Percentiles rank a stretch among this genome's conserved stretches.
phyloP scores from a whole-genome alignment of 2,329 filamentous ascomycete genomes.

The Helicocarpus griseus region DNA sequence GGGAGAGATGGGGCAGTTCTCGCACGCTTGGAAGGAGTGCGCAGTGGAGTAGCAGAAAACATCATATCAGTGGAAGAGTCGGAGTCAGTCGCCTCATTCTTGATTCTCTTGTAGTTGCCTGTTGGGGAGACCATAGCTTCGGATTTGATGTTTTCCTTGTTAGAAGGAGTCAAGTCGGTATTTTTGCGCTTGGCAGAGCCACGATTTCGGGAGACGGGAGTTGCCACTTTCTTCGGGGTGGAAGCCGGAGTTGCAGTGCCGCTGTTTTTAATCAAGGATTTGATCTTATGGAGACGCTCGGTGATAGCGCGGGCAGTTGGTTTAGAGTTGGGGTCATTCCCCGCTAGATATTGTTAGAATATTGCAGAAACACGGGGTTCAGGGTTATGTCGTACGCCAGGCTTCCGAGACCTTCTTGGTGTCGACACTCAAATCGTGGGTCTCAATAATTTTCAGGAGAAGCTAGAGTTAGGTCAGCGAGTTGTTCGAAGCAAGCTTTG shows the following conservation, averaged over 20 bases:
- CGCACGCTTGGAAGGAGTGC: conserved; percentile 13
- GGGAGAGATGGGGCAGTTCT: conserved; percentile 13
- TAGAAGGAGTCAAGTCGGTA: not conserved
- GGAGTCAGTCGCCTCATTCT: conserved; percentile 8
- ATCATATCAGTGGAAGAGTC: conserved; percentile 5
- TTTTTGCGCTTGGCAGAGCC: conserved; percentile 1
- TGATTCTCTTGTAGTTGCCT: conserved; percentile 4
- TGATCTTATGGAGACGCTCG: conserved; percentile 29
- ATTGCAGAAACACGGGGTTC: not conserved
- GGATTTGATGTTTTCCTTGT: not conserved
- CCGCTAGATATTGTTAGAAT: conserved; percentile 10
- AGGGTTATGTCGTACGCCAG: conserved; percentile 27
- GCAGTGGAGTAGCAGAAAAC: conserved; percentile 2
- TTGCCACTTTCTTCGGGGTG: conserved; percentile 14
- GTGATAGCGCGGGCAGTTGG: conserved; percentile 33
- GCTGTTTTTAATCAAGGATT: conserved; percentile 10
- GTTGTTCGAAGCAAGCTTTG: not conserved
- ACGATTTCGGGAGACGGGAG: conserved; percentile 9
- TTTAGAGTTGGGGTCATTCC: conserved; percentile 11
- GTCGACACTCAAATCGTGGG: conserved; percentile 27
- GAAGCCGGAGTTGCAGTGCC: not conserved
- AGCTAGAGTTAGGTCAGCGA: conserved; percentile 19
- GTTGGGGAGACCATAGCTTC: not conserved
- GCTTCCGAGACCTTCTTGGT: conserved; percentile 24
- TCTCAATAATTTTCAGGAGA: conserved; percentile 32